These are phyloP conservation scores for Serendipita sp. DNA, from an alignment of 1,284 basidiomycete species.

Conservation along the genomic window DNA sequence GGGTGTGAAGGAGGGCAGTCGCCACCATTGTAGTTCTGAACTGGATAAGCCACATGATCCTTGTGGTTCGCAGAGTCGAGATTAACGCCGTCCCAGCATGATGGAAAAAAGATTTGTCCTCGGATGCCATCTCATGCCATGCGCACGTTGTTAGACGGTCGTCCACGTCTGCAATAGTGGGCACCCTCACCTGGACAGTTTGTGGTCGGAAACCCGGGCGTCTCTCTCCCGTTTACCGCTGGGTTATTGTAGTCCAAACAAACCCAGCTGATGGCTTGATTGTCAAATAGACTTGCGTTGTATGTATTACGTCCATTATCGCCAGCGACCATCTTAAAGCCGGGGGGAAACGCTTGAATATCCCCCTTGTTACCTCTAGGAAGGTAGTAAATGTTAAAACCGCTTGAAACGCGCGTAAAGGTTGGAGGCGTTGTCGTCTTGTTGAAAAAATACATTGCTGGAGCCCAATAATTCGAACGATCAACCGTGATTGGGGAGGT, in stretches of 20 bases:
- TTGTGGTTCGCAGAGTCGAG: constrained; percentile 27
- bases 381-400: constrained; percentile 10
- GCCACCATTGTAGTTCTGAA: constrained; percentile 17
- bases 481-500: constrained; percentile 25
- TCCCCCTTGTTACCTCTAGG: neutral
- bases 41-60: constrained; percentile 26
- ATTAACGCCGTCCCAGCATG: constrained; percentile 31
- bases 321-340: constrained; percentile 32
- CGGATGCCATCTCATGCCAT: constrained; percentile 17
- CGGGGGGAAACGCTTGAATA: constrained; percentile 31
- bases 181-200: constrained; percentile 9
- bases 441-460: constrained; percentile 7
- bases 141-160: neutral
- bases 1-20: constrained; percentile 23
- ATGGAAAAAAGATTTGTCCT: constrained; percentile 22
- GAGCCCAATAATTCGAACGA: constrained; percentile 29
- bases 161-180: neutral
- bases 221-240: constrained; percentile 13
- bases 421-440: constrained; percentile 6
- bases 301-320: constrained; percentile 15
- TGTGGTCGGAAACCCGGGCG: constrained; percentile 12
- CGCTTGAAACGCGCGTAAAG: constrained; percentile 6
- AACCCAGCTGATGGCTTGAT: constrained; percentile 25
- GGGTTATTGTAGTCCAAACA: constrained; percentile 24
- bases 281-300: neutral